Percentiles rank a stretch among this genome's conserved stretches.
phyloP scores from a whole-genome alignment of 2,329 filamentous ascomycete species.

The Sclerotiophoma versabilis region DNA sequence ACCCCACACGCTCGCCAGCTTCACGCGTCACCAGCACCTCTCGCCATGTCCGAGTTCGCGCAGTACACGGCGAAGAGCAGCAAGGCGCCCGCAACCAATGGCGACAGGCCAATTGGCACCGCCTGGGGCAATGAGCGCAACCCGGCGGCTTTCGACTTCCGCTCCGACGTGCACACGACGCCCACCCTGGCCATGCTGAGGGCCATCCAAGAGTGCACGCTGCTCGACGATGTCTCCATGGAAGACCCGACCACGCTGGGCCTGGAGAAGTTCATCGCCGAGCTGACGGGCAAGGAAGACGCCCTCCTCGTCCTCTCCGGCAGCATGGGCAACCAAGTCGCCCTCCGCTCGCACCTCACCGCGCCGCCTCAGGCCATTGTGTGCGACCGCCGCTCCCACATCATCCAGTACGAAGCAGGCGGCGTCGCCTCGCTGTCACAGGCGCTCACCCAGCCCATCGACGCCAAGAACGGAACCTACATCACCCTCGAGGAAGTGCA shows the following conservation, averaged over 20 bases:
- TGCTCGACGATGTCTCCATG: conserved; percentile 83
- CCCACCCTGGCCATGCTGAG: conserved; percentile 73
- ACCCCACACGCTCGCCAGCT: conserved; percentile 18
- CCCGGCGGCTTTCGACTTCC: conserved; percentile 63
- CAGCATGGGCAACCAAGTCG: conserved; percentile 93
- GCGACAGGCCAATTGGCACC: conserved; percentile 27
- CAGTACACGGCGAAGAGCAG: conserved; percentile 41
- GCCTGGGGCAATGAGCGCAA: conserved; percentile 54
- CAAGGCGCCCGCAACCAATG: conserved; percentile 24
- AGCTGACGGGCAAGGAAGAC: conserved; percentile 76
- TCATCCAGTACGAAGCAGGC: conserved; percentile 72
- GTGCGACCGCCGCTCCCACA: conserved; percentile 80
- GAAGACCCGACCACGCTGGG: conserved; percentile 81
- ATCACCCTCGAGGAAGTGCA: conserved; percentile 79
- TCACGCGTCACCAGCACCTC: conserved; percentile 23
- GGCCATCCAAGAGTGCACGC: conserved; percentile 75
- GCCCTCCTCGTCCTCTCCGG: conserved; percentile 85
- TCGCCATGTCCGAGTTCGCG: conserved; percentile 42
- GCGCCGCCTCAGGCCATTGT: conserved; percentile 83
- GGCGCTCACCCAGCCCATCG: conserved; percentile 71
- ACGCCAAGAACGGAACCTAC: conserved; percentile 74
- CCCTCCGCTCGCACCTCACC: conserved; percentile 76
- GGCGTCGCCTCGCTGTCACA: conserved; percentile 76
- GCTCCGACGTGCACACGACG: conserved; percentile 54
- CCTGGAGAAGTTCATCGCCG: conserved; percentile 77